Percentiles rank a stretch among this genome's conserved stretches.
Evolutionary conservation across 129 eudicot genomes (phyloP).

Genomic region (Kitagawia praeruptora): DNA sequence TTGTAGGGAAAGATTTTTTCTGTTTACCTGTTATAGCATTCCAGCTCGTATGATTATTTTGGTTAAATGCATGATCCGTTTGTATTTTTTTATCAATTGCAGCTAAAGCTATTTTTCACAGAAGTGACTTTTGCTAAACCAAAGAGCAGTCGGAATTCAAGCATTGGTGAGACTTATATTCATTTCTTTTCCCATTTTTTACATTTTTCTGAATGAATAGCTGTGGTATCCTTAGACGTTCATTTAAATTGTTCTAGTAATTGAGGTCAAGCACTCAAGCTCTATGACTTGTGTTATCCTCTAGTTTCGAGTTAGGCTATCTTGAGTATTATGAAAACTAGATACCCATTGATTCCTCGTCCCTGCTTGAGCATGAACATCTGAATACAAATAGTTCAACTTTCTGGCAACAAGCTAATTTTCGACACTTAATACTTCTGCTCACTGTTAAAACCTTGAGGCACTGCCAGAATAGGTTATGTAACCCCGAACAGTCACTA

Average conservation of each 20-base stretch:
- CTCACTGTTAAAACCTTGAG: background rate
- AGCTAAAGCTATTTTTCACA: slow-evolving; percentile 83
- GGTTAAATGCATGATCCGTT: background rate
- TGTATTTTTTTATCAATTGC: slow-evolving; percentile 29
- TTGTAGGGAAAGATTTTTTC: background rate
- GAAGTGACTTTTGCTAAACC: slow-evolving; percentile 97
- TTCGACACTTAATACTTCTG: background rate
- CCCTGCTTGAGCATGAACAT: background rate
- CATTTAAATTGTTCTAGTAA: background rate
- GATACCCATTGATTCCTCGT: background rate
- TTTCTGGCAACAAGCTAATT: background rate
- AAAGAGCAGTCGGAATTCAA: slow-evolving; percentile 97
- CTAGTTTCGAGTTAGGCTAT: background rate
- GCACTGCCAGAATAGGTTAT: background rate
- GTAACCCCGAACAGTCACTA: background rate
- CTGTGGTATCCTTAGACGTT: background rate
- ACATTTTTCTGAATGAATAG: background rate
- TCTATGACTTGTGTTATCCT: background rate
- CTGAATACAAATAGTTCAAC: background rate
- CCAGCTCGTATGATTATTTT: too few species aligned
- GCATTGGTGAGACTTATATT: slow-evolving; percentile 60
- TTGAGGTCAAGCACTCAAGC: background rate
- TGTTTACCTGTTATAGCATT: background rate
- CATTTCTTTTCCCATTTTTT: too few species aligned
- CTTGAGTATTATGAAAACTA: background rate